Conservation (phyloP, 2,329 filamentous ascomycete genomes). For the Xylariaceae sp. region DNA sequence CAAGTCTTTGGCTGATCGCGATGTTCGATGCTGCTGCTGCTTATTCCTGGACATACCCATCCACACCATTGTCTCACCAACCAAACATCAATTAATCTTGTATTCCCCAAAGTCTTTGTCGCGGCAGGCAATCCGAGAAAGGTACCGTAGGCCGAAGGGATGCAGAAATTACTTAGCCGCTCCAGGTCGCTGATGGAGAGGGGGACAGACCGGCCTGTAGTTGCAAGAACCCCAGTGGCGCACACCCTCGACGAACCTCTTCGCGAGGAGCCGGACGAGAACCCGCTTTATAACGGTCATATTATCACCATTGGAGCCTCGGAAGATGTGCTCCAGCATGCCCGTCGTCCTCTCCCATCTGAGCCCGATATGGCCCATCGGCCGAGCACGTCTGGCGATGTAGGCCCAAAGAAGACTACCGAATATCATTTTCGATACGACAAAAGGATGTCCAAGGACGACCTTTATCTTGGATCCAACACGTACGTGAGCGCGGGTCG, state of each 20-base stretch:
- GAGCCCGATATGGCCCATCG: conserved; percentile 32
- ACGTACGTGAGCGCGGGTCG: conserved; percentile 30
- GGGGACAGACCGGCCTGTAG: conserved; percentile 21
- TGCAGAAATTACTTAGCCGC: conserved; percentile 25
- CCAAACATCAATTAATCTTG: conserved; percentile 1
- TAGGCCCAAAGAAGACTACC: conserved; percentile 28
- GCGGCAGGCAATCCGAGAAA: conserved; percentile 14
- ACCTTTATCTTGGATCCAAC: conserved; percentile 34
- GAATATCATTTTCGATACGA: conserved; percentile 31
- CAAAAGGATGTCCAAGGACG: conserved; percentile 43
- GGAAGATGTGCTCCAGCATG: conserved; percentile 22
- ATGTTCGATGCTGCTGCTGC: not conserved
- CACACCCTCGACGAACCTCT: conserved; percentile 28
- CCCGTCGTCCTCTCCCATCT: conserved; percentile 24
- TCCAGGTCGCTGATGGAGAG: conserved; percentile 23
- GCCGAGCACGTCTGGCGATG: conserved; percentile 40
- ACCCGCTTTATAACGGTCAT: conserved; percentile 26
- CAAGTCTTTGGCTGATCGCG: not conserved
- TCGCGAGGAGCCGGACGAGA: conserved; percentile 26
- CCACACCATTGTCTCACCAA: conserved; percentile 11
- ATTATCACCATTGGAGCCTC: conserved; percentile 18
- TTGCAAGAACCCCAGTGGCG: conserved; percentile 26
- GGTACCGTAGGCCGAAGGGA: conserved; percentile 12
- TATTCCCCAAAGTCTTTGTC: not conserved
- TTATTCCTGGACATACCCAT: not conserved